Evolutionary conservation across 2,329 filamentous ascomycete genomes (phyloP).

Genomic region (Emmonsiellopsis sp.): DNA sequence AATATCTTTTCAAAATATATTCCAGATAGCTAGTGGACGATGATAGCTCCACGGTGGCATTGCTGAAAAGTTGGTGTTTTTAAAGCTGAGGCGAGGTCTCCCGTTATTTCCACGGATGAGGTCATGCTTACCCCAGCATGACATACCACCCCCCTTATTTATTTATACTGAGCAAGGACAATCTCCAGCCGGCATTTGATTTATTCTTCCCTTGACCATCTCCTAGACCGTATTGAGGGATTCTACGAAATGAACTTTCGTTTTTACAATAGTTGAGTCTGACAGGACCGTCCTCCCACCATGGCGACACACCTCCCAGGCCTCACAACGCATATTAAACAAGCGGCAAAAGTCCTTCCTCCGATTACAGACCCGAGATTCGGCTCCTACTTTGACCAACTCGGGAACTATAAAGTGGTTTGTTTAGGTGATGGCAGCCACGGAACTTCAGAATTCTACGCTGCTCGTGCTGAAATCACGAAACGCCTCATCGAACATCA

Average conservation of each 20-base stretch:
- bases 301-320: slow-evolving; percentile 22
- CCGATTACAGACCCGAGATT: slow-evolving; percentile 28
- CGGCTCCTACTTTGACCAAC: slow-evolving; percentile 33
- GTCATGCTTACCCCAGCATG: neutral
- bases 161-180: no score
- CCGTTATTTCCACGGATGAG: neutral
- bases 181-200: no score
- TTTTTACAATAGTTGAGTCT: neutral
- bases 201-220: no score
- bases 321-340: slow-evolving; percentile 26
- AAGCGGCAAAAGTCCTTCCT: slow-evolving; percentile 29
- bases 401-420: slow-evolving; percentile 32
- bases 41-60: neutral
- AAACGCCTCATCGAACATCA: slow-evolving; percentile 42
- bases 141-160: neutral
- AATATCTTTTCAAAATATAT: neutral
- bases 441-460: slow-evolving; percentile 49
- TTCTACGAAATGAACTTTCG: neutral
- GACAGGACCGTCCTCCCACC: neutral
- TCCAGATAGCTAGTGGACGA: neutral
- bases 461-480: slow-evolving; percentile 43
- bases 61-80: neutral
- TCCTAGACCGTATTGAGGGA: no score
- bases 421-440: slow-evolving; percentile 42
- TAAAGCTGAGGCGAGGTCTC: neutral